Conservation (phyloP, 2,329 filamentous ascomycete species). For the Ilyonectria destructans region DNA sequence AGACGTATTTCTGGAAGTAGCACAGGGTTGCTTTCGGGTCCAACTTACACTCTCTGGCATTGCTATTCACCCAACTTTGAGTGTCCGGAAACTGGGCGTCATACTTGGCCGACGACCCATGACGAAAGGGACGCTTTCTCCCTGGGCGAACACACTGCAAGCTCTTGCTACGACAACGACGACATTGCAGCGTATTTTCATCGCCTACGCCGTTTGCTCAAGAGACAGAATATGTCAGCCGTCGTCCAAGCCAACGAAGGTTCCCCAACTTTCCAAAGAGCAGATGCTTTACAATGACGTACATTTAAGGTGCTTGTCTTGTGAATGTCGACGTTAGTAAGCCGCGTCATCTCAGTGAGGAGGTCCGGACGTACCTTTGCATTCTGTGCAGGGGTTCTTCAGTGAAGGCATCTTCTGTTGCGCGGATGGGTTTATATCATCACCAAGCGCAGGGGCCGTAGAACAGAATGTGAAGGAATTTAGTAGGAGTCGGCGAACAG, state of each 20-base stretch:
- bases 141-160: slow-evolving; percentile 34
- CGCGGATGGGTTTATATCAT: neutral
- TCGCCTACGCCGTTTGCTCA: slow-evolving; percentile 31
- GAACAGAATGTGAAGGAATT: neutral
- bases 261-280: neutral
- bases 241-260: neutral
- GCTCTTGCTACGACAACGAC: slow-evolving; percentile 31
- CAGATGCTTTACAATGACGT: neutral
- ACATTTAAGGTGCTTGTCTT: slow-evolving; percentile 47
- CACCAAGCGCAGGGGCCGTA: neutral
- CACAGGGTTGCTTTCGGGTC: accelerated
- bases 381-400: slow-evolving; percentile 42
- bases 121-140: slow-evolving; percentile 33
- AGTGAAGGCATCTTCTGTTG: slow-evolving; percentile 30
- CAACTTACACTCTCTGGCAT: slow-evolving; percentile 39
- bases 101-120: slow-evolving; percentile 45
- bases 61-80: slow-evolving; percentile 44
- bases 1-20: neutral
- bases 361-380: slow-evolving; percentile 34
- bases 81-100: slow-evolving; percentile 41
- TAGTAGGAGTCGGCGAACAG: slow-evolving; percentile 15
- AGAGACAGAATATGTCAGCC: slow-evolving; percentile 23
- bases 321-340: accelerated
- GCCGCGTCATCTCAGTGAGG: neutral
- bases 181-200: slow-evolving; percentile 19